A percentile compares a stretch with the other conserved stretches of the same genome.
phyloP scores from a whole-genome alignment of 2,329 filamentous ascomycete genomes.

The Cladosporium sp. region DNA sequence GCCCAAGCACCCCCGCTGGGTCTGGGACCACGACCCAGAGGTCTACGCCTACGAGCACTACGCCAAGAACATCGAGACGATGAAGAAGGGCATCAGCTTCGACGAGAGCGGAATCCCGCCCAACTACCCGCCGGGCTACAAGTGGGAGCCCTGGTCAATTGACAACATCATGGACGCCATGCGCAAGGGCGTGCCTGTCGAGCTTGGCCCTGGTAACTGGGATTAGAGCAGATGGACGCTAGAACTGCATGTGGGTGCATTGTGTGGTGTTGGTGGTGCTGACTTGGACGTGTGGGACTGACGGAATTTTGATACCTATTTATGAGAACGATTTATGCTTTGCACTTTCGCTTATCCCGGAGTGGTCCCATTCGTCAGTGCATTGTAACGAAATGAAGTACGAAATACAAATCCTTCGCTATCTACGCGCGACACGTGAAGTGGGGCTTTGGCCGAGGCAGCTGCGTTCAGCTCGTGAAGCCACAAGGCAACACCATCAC shows the following conservation, averaged over 20 bases:
- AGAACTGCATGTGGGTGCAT: neutral
- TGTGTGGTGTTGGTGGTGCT: neutral
- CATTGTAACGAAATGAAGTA: neutral
- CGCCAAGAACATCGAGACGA: constrained; percentile 41
- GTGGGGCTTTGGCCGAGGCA: neutral
- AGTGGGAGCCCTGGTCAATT: constrained; percentile 44
- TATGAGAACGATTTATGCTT: constrained; percentile 1
- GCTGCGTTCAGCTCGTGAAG: neutral
- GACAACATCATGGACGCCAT: constrained; percentile 44
- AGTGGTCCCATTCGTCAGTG: neutral
- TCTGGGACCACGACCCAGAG: constrained; percentile 48
- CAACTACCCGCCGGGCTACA: constrained; percentile 44
- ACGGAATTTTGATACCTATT: neutral
- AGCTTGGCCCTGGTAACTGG: constrained; percentile 38
- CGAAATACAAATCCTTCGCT: neutral
- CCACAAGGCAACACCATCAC: neutral
- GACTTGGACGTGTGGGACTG: neutral
- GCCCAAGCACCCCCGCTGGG: constrained; percentile 49
- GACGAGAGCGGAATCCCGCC: constrained; percentile 45
- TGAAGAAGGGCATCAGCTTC: constrained; percentile 45
- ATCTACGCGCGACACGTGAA: neutral
- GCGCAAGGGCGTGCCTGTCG: constrained; percentile 35
- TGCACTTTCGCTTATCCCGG: neutral
- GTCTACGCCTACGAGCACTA: constrained; percentile 48
- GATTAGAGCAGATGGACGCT: constrained; percentile 20